Evolutionary conservation across 1,139 yeast genomes (phyloP).

Genomic region (Zygotorulaspora mrakii): DNA sequence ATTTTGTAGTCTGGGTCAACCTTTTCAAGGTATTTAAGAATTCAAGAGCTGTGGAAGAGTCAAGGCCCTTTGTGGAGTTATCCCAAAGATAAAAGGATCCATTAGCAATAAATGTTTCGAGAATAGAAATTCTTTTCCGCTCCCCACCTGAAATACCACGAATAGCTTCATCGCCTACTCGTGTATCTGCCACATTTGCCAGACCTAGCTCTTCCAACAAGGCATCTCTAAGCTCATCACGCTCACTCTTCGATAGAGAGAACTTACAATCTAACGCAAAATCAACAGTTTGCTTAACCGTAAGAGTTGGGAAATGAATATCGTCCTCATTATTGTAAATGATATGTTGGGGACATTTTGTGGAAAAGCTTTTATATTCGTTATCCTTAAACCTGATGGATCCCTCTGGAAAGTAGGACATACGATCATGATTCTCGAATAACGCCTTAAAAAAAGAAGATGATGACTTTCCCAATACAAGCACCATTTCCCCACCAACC

Average conservation of each 20-base stretch:
- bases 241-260: conserved; percentile 38
- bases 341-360: conserved; percentile 37
- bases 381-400: conserved; percentile 26
- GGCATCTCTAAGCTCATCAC: conserved; percentile 39
- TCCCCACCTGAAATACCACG: conserved; percentile 48
- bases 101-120: conserved; percentile 47
- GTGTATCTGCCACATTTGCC: conserved; percentile 41
- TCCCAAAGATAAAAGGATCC: conserved; percentile 52
- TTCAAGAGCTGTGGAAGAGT: conserved; percentile 52
- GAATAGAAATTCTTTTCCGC: conserved; percentile 45
- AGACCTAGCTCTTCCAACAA: conserved; percentile 43
- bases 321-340: conserved; percentile 50
- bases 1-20: conserved; percentile 42
- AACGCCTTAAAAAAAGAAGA: conserved; percentile 25
- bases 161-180: conserved; percentile 44
- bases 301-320: conserved; percentile 47
- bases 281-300: conserved; percentile 46
- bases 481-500: conserved; percentile 33
- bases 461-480: conserved; percentile 28
- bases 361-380: conserved; percentile 26
- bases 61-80: conserved; percentile 51
- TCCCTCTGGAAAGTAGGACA: conserved; percentile 37
- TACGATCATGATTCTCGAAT: conserved; percentile 23
- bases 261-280: conserved; percentile 38
- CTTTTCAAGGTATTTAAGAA: conserved; percentile 45